phyloP scores from a whole-genome alignment of 2,329 filamentous ascomycete genomes.

The Hymenoscyphus fraxineus region DNA sequence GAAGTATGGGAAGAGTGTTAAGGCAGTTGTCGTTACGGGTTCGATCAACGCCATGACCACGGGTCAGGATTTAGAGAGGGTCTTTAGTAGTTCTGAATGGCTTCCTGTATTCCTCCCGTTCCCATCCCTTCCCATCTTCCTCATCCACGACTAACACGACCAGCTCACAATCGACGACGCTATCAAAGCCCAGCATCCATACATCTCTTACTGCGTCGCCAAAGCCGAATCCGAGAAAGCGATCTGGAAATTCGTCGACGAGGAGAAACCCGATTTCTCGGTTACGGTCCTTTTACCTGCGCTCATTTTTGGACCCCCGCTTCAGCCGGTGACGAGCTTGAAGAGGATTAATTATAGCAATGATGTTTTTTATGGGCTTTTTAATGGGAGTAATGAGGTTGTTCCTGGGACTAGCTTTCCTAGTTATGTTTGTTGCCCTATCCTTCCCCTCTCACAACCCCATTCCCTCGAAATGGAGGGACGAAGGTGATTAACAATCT shows the following conservation, averaged over 20 bases:
- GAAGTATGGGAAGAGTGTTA: conserved; percentile 29
- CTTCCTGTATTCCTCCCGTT: conserved; percentile 19
- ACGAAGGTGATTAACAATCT: neutral
- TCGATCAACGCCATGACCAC: conserved; percentile 31
- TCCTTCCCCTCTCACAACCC: neutral
- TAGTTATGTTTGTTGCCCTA: neutral
- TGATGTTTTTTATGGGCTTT: conserved; percentile 28
- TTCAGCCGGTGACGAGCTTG: conserved; percentile 26
- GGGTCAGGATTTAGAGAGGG: conserved; percentile 28
- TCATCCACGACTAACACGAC: neutral
- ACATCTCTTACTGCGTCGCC: conserved; percentile 30
- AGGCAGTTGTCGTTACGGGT: conserved; percentile 33
- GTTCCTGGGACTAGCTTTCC: conserved; percentile 22
- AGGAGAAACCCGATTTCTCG: conserved; percentile 22
- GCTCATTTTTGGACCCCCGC: conserved; percentile 31
- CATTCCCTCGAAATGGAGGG: conserved; percentile 18
- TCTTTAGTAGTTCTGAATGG: conserved; percentile 28
- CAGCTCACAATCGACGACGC: conserved; percentile 27
- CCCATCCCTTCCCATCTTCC: neutral
- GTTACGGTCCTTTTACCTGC: conserved; percentile 30
- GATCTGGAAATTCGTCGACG: conserved; percentile 32
- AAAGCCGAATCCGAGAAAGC: conserved; percentile 33
- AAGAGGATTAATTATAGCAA: conserved; percentile 30
- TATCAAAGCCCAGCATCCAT: conserved; percentile 25
- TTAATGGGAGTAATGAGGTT: conserved; percentile 29